Base-by-base conservation (phyloP, 129 eudicot genomes). In the Escallonia herrerae region DNA sequence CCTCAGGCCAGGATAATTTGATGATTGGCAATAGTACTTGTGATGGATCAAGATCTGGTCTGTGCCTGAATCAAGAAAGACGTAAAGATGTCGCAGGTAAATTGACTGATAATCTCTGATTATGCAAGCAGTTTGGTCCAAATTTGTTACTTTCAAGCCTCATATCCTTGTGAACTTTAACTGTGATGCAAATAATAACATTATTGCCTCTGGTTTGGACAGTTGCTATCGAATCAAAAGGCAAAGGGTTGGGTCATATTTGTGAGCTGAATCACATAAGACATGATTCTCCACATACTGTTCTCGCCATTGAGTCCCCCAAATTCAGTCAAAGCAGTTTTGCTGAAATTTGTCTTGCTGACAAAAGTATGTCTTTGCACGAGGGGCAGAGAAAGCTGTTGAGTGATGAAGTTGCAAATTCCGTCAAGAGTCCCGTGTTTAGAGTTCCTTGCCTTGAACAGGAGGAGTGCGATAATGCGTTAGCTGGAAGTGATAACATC, bases 71-170 rank as follows among this genome's bases (percentile, higher is more conserved):
- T 46, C 57, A 53, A 37, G 64, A 71, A 67, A 70, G 15, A 39
- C 68, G 14, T 60, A 44, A 40, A 12, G 50, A 57, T 58, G 40
- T 56, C 43, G 45, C 67, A 72, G 81, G 85, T 80, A 75, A 55
- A 11, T 58, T 43, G 59, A 57, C 58, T 15, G 63, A 45, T 5
- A 62, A 5, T 8, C 53, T 54, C 2, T 8, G 48, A 58, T 1
- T 56, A 3, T 58, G 40, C 46, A 15, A n/a, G 64, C 46, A 40
- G 39, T 43, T n/a, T 60, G 12, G 4, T 14, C 4, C 4, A 40
- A n/a, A 5, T 2, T 66, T 40, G 41, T 2, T 13, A 4, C 39
- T 54, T 68, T 65, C 54, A 39, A 53, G 33, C 22, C 4, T 9
- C 64, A 68, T 9, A 3, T 4, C 41, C 11, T 12, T 8, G 7